Conservation (phyloP, 768 basidiomycete genomes). For the Macrolepiota albuminosa region DNA sequence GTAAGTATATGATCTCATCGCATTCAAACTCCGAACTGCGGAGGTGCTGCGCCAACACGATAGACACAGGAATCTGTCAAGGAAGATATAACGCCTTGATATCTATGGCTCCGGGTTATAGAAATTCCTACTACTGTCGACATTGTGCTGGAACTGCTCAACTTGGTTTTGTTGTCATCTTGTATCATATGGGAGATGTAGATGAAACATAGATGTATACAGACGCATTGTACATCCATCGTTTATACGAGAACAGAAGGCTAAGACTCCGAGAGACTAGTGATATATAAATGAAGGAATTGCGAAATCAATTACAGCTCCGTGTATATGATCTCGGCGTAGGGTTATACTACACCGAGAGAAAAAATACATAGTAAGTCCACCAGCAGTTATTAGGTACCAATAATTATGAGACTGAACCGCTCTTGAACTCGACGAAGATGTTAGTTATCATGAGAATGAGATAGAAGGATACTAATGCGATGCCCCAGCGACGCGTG, state of each 20-base stretch:
- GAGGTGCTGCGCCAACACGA: background rate
- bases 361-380: background rate
- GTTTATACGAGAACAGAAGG: too few species aligned
- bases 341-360: background rate
- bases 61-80: background rate
- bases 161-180: too few species aligned
- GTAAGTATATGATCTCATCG: background rate
- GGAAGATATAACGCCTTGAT: background rate
- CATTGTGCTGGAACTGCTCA: too few species aligned
- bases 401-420: background rate
- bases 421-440: constrained; percentile 61
- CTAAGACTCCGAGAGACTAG: too few species aligned
- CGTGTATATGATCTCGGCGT: background rate
- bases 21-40: constrained; percentile 4
- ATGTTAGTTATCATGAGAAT: constrained; percentile 77
- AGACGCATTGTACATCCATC: background rate
- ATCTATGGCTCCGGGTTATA: background rate
- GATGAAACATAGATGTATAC: too few species aligned
- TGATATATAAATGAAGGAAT: background rate
- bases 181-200: too few species aligned
- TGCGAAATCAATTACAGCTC: background rate
- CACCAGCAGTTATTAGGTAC: background rate
- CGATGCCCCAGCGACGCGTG: constrained; percentile 75
- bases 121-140: too few species aligned
- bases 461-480: constrained; percentile 70